Percentiles rank a stretch among this genome's conserved stretches.
These are phyloP conservation scores for Malus hybrid DNA, from an alignment of 331 rosid species.

Conservation along the genomic window DNA sequence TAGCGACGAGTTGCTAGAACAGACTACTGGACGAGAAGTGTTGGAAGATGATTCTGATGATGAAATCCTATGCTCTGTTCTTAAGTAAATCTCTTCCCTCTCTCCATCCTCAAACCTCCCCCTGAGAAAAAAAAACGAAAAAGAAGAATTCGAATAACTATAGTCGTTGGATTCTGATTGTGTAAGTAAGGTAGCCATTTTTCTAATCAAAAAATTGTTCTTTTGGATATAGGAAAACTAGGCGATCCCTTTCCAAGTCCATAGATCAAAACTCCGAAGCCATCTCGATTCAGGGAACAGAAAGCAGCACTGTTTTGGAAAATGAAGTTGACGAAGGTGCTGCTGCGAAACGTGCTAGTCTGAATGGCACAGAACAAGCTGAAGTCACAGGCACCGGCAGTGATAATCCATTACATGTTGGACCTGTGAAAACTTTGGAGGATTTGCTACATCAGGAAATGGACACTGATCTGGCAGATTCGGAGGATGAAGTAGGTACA, in stretches of 20 bases:
- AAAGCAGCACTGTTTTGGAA: constrained; percentile 14
- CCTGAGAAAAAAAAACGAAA: too few species aligned
- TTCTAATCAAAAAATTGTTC: background rate
- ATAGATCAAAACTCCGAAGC: constrained; percentile 22
- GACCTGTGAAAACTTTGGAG: constrained; percentile 19
- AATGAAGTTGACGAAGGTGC: constrained; percentile 5
- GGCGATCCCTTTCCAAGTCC: constrained; percentile 26
- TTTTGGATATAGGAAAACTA: constrained; percentile 37
- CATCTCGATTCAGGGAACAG: constrained; percentile 18
- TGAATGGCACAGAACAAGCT: constrained; percentile 14
- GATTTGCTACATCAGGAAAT: constrained; percentile 11
- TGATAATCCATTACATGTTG: constrained; percentile 10
- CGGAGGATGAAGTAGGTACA: constrained; percentile 51
- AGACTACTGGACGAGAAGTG: constrained; percentile 8
- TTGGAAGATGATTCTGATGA: constrained; percentile 35
- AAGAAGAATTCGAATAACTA: background rate
- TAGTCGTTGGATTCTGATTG: background rate
- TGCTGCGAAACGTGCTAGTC: background rate
- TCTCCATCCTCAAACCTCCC: background rate
- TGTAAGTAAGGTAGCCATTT: background rate
- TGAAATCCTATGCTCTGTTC: constrained; percentile 43
- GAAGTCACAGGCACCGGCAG: constrained; percentile 21
- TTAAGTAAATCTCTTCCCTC: constrained; percentile 37
- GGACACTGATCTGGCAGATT: constrained; percentile 54
- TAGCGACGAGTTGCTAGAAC: constrained; percentile 14